Percentiles rank a stretch among this genome's conserved stretches.
These are phyloP conservation scores for Micractinium sp. DNA, from an alignment of 139 green algal genomes.

Conservation along the genomic window DNA sequence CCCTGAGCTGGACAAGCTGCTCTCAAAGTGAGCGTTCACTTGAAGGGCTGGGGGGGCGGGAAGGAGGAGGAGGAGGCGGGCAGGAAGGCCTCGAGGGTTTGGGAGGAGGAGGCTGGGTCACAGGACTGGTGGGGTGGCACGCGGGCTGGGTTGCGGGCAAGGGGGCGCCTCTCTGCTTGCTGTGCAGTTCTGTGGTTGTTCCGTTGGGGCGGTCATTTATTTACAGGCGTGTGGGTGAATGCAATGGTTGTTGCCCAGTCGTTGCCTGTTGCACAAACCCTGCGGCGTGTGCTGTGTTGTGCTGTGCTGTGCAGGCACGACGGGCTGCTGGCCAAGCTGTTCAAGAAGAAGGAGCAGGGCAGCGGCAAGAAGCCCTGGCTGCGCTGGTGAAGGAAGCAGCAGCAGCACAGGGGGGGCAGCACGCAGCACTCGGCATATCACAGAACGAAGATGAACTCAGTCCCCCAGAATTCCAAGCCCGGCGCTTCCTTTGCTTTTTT, in stretches of 20 bases:
- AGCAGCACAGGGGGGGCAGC: no score
- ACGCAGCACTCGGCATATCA: no score
- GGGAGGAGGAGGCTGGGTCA: no score
- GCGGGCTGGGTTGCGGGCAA: no score
- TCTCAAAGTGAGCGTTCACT: constrained; percentile 48
- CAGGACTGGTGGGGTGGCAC: no score
- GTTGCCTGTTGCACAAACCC: not conserved
- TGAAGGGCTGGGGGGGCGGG: not conserved
- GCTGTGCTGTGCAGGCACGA: constrained; percentile 26
- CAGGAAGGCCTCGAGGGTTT: not conserved
- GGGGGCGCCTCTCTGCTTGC: no score
- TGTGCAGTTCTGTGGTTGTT: no score
- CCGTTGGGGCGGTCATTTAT: no score
- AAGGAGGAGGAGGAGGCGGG: not conserved
- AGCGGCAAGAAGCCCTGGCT: constrained; percentile 48
- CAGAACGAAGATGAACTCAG: no score
- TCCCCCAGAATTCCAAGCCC: no score
- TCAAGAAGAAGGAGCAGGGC: constrained; percentile 32
- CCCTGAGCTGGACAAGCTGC: constrained; percentile 53
- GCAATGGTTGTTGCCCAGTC: not conserved
- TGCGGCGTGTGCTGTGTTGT: not conserved
- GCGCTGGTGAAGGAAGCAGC: constrained; percentile 48
- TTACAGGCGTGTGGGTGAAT: not conserved
- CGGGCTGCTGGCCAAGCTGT: constrained; percentile 41
- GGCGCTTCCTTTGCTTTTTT: no score